phyloP scores from a whole-genome alignment of 768 basidiomycete genomes.

The Lanmaoa rubissima region DNA sequence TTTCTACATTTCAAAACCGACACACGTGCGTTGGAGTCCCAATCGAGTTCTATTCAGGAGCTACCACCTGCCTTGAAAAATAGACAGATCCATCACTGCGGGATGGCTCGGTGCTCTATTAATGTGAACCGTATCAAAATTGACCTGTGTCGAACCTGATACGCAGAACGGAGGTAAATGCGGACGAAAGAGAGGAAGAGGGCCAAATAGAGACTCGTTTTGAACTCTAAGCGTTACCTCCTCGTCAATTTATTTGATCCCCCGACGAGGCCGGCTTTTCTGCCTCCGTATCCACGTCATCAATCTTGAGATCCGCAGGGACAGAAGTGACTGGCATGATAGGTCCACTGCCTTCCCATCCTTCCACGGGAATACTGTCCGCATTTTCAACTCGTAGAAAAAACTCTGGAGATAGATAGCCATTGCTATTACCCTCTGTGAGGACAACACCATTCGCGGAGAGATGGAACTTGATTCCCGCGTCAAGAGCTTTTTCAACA shows the following conservation, averaged over 20 bases:
- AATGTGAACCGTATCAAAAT: not conserved
- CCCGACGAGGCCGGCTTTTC: not conserved
- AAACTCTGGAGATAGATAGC: conserved; percentile 58
- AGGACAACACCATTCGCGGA: conserved; percentile 89
- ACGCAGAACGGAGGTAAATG: not conserved
- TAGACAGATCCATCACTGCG: not conserved
- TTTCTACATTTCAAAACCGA: not conserved
- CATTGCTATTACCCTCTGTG: conserved; percentile 69
- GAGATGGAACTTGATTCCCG: conserved; percentile 70
- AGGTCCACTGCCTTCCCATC: conserved; percentile 21
- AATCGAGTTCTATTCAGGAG: not conserved
- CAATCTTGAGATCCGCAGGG: not conserved
- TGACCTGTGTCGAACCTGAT: not conserved
- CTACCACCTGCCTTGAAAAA: not conserved
- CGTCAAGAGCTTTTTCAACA: conserved; percentile 63
- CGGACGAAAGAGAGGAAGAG: not conserved
- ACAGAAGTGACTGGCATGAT: not conserved
- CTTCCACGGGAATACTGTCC: conserved; percentile 16
- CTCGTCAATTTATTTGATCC: not conserved
- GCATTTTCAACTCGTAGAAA: conserved; percentile 68
- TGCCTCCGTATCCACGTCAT: not conserved
- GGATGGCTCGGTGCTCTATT: not conserved
- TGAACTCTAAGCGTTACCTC: not conserved
- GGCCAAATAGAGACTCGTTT: not conserved
- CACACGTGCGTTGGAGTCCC: not conserved